Base-by-base conservation (phyloP, 306 rosid genomes). In the Malus asiatica region DNA sequence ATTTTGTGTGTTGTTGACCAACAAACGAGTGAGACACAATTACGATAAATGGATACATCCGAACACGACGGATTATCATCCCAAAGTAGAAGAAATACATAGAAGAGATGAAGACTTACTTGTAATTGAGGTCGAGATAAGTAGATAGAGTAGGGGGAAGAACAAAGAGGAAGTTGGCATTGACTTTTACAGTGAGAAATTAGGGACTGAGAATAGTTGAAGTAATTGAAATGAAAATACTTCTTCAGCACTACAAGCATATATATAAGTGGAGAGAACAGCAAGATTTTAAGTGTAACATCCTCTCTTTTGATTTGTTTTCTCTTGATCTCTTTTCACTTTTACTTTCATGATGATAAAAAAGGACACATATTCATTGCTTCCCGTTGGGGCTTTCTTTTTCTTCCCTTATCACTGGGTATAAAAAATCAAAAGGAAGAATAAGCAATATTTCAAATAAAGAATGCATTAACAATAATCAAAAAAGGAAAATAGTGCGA, bases 351-450 rank as follows among this genome's bases (percentile, higher is more conserved):
- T 63, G 77, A 66, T 72, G 68, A 8, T 3, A 30, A 77, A 71
- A 77, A 69, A 77, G 84, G 86, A 89, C 79, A 94, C 86, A 88
- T 86, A 88, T 91, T 79, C 97, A 86, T 91, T 91, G 85, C 98
- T 89, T 94, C 95, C 61, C 58, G 71, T 35, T 53, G 71, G 84
- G 89, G 79, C 86, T 90, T 89, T 85, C 84, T 82, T 70, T 81
- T 52, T 38, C 66, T 45, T 55, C 20, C 55, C 8, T 4, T 16
- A 46, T 46, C 23, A 4, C 27, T 35, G 2, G 11, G 48, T 33
- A 32, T 25, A 67, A 61, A 45, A 27, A 74, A 27, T 4, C 6
- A 57, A 60, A 48, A 23, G 16, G 9, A 46, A 63, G 33, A 32
- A 30, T 66, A 66, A 23, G 25, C 14, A 13, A 32, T 64, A 53